Percentiles rank a stretch among this genome's conserved stretches.
Evolutionary conservation across 345 rosid species (phyloP).

Genomic region (Citrus maxima): DNA sequence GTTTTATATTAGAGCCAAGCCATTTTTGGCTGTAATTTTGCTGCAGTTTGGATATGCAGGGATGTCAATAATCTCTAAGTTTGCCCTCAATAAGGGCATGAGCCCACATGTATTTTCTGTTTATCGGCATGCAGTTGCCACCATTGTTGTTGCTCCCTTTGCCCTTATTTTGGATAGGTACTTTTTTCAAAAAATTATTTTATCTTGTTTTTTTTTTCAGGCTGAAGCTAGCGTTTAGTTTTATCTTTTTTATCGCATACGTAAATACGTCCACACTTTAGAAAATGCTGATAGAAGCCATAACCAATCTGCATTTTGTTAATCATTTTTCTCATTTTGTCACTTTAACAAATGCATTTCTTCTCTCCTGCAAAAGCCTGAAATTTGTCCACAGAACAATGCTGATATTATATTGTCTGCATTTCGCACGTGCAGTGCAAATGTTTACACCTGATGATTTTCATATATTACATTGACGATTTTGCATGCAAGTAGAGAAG

Average conservation of each 20-base stretch:
- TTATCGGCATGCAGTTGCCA: conserved; percentile 66
- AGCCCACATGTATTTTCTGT: conserved; percentile 64
- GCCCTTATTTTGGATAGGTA: conserved; percentile 68
- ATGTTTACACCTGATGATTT: too few relatives aligned
- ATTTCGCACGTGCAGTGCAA: too few relatives aligned
- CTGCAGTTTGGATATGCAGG: conserved; percentile 62
- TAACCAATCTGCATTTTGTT: too few relatives aligned
- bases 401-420: too few relatives aligned
- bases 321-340: not conserved
- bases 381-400: too few relatives aligned
- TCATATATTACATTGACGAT: not conserved
- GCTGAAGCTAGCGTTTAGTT: not conserved
- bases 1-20: conserved; percentile 25
- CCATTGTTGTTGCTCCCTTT: conserved; percentile 61
- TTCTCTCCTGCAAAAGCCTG: not conserved
- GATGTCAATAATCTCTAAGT: conserved; percentile 48
- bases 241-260: too few relatives aligned
- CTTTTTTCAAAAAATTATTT: not conserved
- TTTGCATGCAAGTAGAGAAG: not conserved
- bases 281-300: too few relatives aligned
- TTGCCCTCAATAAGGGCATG: conserved; percentile 55
- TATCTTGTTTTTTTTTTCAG: not conserved
- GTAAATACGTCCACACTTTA: too few relatives aligned
- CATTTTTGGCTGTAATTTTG: conserved; percentile 50
- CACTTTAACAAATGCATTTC: not conserved